Conservation (phyloP, 805 yeast genomes). For the Pichia thaimueangensis region DNA sequence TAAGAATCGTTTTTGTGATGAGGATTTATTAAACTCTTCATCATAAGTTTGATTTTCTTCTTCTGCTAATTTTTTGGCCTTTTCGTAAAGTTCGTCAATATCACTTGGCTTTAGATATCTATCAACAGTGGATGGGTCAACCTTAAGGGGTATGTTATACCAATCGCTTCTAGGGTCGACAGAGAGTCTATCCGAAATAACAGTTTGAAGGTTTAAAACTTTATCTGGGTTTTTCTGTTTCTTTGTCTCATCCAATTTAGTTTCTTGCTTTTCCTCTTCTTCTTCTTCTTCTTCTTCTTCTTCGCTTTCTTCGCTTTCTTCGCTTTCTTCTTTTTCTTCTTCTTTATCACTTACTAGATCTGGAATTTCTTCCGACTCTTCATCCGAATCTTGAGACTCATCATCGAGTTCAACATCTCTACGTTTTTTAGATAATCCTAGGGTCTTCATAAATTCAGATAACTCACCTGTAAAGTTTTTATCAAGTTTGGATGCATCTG, state of each 20-base stretch:
- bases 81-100: slow-evolving; percentile 52
- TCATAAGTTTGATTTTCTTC: slow-evolving; percentile 65
- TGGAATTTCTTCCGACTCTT: slow-evolving; percentile 28
- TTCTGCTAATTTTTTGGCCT: slow-evolving; percentile 61
- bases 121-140: slow-evolving; percentile 24
- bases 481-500: slow-evolving; percentile 37
- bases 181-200: slow-evolving; percentile 47
- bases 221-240: slow-evolving; percentile 27
- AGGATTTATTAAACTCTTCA: slow-evolving; percentile 65
- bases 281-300: slow-evolving; percentile 28
- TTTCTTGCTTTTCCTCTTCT: slow-evolving; percentile 23
- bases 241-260: slow-evolving; percentile 23
- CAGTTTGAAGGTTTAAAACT: slow-evolving; percentile 36
- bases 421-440: slow-evolving; percentile 48
- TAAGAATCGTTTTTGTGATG: slow-evolving; percentile 81
- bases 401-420: slow-evolving; percentile 33
- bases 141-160: slow-evolving; percentile 54
- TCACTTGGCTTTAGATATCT: slow-evolving; percentile 43
- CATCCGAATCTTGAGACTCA: slow-evolving; percentile 33
- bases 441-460: slow-evolving; percentile 53
- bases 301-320: slow-evolving; percentile 26
- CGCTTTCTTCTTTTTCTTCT: slow-evolving; percentile 28
- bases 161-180: slow-evolving; percentile 67
- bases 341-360: slow-evolving; percentile 23
- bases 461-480: slow-evolving; percentile 47